Conservation (phyloP, 2,329 filamentous ascomycete genomes). For the Ophiosphaerella narmari region DNA sequence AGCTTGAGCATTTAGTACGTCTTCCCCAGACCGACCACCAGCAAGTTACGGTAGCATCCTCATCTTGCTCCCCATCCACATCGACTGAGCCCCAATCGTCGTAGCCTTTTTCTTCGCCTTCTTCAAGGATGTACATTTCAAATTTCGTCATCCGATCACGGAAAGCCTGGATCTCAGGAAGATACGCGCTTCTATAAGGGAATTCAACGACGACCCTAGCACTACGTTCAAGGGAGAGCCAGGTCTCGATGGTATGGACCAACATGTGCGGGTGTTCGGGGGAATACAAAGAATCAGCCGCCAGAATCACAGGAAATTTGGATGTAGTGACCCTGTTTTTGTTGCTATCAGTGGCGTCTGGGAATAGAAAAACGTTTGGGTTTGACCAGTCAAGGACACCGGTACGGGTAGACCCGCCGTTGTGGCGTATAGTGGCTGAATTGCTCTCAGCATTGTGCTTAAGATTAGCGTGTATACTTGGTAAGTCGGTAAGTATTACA, state of each 20-base stretch:
- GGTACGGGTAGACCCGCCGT: slow-evolving; percentile 63
- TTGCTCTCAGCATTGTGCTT: slow-evolving; percentile 74
- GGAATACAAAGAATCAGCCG: slow-evolving; percentile 86
- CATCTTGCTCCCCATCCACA: slow-evolving; percentile 54
- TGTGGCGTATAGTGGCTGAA: slow-evolving; percentile 55
- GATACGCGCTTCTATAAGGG: slow-evolving; percentile 74
- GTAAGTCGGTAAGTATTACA: slow-evolving; percentile 80
- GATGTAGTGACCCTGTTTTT: slow-evolving; percentile 13
- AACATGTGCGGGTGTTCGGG: slow-evolving; percentile 78
- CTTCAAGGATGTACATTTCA: slow-evolving; percentile 59
- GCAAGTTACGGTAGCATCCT: slow-evolving; percentile 60
- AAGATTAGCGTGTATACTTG: slow-evolving; percentile 81
- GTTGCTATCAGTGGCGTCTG: slow-evolving; percentile 3
- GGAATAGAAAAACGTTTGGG: slow-evolving; percentile 55
- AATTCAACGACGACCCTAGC: slow-evolving; percentile 79
- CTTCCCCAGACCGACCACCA: slow-evolving; percentile 61
- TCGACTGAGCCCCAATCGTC: slow-evolving; percentile 70
- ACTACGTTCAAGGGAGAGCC: slow-evolving; percentile 62
- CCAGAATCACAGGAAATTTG: slow-evolving; percentile 68
- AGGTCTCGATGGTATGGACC: slow-evolving; percentile 69
- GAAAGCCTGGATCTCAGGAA: slow-evolving; percentile 68
- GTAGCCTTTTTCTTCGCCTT: slow-evolving; percentile 67
- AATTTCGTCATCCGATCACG: slow-evolving; percentile 62
- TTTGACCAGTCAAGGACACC: slow-evolving; percentile 75
- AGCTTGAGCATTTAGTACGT: too few relatives aligned